A percentile compares a stretch with the other conserved stretches of the same genome.
These are phyloP conservation scores for Oidiodendron maius DNA, from an alignment of 495 filamentous ascomycete genomes.

Conservation along the genomic window DNA sequence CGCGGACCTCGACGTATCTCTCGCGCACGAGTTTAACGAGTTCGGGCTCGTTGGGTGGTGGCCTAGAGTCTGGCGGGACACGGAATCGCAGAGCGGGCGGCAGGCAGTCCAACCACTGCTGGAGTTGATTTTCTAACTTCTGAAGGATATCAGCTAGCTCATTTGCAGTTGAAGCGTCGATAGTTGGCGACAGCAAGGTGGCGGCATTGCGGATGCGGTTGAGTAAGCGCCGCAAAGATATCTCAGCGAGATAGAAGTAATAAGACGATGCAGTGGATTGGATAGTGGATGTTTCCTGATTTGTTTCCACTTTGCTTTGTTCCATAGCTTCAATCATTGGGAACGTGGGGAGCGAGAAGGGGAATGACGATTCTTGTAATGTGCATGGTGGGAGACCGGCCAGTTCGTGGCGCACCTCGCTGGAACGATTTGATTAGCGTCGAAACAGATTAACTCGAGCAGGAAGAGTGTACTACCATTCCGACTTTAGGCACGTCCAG, in stretches of 20 bases:
- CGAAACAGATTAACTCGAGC: neutral
- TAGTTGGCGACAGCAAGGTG: neutral
- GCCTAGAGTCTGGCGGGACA: too few relatives aligned
- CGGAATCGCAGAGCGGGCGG: constrained; percentile 7
- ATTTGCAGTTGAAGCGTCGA: neutral
- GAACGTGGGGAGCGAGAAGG: neutral
- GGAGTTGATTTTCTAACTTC: too few relatives aligned
- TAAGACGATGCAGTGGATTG: too few relatives aligned
- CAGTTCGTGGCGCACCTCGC: constrained; percentile 30
- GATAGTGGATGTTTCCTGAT: too few relatives aligned
- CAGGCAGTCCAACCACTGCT: neutral
- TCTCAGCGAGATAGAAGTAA: constrained; percentile 10
- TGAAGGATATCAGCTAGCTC: too few relatives aligned
- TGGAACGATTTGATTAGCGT: neutral
- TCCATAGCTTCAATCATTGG: neutral
- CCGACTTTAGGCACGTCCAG: constrained; percentile 35
- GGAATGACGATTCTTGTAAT: constrained; percentile 13
- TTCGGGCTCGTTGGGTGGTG: too few relatives aligned
- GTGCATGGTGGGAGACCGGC: constrained; percentile 17
- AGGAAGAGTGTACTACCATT: constrained; percentile 14
- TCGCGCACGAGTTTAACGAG: too few relatives aligned
- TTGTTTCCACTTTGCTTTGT: neutral
- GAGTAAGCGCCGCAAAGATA: constrained; percentile 1
- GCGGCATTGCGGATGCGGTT: neutral
- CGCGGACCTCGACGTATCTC: constrained; percentile 22